These are phyloP conservation scores for Suillus occidentalis DNA, from an alignment of 768 basidiomycete species.

Conservation along the genomic window DNA sequence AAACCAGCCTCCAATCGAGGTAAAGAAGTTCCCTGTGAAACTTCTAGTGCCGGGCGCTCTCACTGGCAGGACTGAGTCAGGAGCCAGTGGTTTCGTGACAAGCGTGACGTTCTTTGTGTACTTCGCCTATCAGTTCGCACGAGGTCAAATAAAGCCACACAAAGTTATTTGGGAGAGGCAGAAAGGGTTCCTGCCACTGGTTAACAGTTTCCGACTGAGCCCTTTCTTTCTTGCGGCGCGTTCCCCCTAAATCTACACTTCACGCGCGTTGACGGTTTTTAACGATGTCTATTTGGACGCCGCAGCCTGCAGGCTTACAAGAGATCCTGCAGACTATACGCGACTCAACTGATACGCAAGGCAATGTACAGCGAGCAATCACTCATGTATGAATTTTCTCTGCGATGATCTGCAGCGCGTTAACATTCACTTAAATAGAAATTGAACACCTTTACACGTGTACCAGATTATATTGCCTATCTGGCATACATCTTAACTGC, in stretches of 20 bases:
- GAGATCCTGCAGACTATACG: conserved; percentile 92
- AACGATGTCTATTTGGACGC: conserved; percentile 76
- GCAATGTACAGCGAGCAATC: conserved; percentile 72
- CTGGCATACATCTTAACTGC: conserved; percentile 89
- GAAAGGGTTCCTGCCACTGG: conserved; percentile 12
- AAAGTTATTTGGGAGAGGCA: conserved; percentile 29
- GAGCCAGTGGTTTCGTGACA: not conserved
- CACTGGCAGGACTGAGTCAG: not conserved
- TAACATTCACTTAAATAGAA: conserved; percentile 49
- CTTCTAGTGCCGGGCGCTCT: not conserved
- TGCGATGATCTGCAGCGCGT: conserved; percentile 19
- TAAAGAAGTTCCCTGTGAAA: not conserved
- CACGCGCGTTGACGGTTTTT: conserved; percentile 31
- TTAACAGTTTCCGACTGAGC: conserved; percentile 1
- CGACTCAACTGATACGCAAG: conserved; percentile 82
- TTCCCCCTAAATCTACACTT: conserved; percentile 18
- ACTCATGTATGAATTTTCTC: conserved; percentile 61
- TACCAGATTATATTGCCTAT: conserved; percentile 94
- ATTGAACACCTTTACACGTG: conserved; percentile 83
- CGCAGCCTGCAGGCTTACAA: conserved; percentile 81
- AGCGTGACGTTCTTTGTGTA: not conserved
- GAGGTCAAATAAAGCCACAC: conserved; percentile 29
- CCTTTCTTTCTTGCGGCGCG: conserved; percentile 32
- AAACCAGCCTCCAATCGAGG: not conserved
- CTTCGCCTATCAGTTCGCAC: conserved; percentile 31